Conservation (phyloP, 257 asterid species). For the Nicotiana undulata region DNA sequence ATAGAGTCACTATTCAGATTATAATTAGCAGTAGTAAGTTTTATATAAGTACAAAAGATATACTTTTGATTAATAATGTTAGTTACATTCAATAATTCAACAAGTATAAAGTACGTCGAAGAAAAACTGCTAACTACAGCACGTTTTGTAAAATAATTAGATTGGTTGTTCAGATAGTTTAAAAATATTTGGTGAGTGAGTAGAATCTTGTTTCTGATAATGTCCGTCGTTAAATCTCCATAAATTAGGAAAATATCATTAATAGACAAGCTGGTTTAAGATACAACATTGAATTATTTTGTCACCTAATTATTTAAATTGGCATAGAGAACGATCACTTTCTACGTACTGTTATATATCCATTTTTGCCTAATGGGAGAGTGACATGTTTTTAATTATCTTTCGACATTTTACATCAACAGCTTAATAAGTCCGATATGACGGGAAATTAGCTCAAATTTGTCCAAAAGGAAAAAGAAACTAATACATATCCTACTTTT, state of each 20-base stretch:
- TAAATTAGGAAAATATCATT: background rate
- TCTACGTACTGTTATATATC: background rate
- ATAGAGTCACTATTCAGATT: too few species aligned
- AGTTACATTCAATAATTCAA: background rate
- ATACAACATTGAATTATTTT: background rate
- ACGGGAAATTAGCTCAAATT: too few species aligned
- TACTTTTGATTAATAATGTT: background rate
- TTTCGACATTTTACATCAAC: background rate
- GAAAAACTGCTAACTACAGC: background rate
- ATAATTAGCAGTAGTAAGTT: background rate
- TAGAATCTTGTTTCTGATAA: background rate
- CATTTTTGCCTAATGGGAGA: background rate
- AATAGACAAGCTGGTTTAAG: background rate
- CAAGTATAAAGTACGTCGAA: background rate
- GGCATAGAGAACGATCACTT: background rate
- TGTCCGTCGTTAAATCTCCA: background rate
- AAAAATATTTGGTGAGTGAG: background rate
- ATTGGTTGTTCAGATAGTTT: background rate
- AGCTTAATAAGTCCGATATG: background rate
- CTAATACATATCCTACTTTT: too few species aligned
- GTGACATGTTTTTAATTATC: background rate
- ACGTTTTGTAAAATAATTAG: too few species aligned
- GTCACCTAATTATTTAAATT: background rate
- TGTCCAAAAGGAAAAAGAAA: too few species aligned
- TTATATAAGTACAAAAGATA: background rate